These are phyloP conservation scores for Cladorrhinum sp. DNA, from an alignment of 2,329 filamentous ascomycete genomes.

Conservation along the genomic window DNA sequence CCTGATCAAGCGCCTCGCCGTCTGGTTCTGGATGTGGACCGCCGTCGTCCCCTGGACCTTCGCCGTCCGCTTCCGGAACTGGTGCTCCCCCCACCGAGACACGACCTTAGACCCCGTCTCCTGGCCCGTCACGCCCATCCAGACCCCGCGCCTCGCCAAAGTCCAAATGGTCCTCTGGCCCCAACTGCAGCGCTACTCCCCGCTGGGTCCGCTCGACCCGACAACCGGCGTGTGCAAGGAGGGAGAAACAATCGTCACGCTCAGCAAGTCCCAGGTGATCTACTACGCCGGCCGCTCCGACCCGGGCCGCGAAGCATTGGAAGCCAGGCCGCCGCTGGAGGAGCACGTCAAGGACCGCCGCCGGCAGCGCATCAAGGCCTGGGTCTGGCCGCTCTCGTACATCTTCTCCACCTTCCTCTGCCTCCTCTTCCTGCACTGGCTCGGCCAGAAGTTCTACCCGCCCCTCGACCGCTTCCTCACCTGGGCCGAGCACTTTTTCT, in stretches of 20 bases:
- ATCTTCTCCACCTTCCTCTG: neutral
- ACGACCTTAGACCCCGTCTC: neutral
- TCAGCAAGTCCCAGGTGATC: constrained; percentile 29
- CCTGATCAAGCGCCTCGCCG: too few relatives aligned
- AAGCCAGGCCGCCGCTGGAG: constrained; percentile 20
- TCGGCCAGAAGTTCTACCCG: neutral
- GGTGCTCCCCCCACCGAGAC: neutral
- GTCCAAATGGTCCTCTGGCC: constrained; percentile 35
- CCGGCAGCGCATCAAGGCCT: neutral
- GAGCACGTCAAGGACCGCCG: constrained; percentile 14
- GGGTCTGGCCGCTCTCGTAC: neutral
- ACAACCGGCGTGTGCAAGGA: neutral
- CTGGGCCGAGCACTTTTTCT: neutral
- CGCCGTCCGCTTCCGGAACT: neutral
- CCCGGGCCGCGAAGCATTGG: constrained; percentile 9
- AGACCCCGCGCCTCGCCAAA: constrained; percentile 25
- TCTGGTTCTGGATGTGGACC: too few relatives aligned
- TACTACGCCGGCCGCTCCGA: constrained; percentile 32
- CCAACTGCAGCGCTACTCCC: constrained; percentile 29
- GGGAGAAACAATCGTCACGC: constrained; percentile 23
- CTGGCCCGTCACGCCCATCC: neutral
- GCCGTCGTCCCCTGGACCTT: too few relatives aligned
- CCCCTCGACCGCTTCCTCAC: neutral
- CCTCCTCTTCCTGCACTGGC: neutral
- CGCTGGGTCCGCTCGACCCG: constrained; percentile 17